These are phyloP conservation scores for Fusarium tuaranense DNA, from an alignment of 2,329 filamentous ascomycete genomes.

Conservation along the genomic window DNA sequence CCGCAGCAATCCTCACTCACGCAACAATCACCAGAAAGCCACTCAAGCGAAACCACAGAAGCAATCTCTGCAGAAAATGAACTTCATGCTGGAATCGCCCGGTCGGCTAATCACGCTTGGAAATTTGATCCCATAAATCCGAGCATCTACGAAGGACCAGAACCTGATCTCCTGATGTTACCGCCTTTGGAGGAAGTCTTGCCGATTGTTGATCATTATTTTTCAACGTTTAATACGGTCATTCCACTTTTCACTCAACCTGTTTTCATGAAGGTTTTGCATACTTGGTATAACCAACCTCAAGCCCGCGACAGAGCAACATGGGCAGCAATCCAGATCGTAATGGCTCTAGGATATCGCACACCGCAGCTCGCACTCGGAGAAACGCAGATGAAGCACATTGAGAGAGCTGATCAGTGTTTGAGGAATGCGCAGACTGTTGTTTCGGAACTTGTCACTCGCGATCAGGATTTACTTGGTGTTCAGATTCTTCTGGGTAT, in stretches of 20 bases:
- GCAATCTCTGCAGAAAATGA: not conserved
- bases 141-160: slow-evolving; percentile 29
- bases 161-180: slow-evolving; percentile 36
- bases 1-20: not conserved
- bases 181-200: slow-evolving; percentile 51
- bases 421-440: slow-evolving; percentile 54
- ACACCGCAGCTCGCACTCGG: slow-evolving; percentile 35
- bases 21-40: slow-evolving; percentile 19
- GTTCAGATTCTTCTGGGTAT: slow-evolving; percentile 55
- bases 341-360: slow-evolving; percentile 52
- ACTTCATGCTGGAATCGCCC: not conserved
- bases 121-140: slow-evolving; percentile 40
- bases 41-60: slow-evolving; percentile 8
- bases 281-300: slow-evolving; percentile 48
- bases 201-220: slow-evolving; percentile 53
- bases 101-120: slow-evolving; percentile 12
- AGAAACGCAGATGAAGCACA: slow-evolving; percentile 28
- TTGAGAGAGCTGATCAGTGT: slow-evolving; percentile 44
- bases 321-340: slow-evolving; percentile 55
- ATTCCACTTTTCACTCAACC: slow-evolving; percentile 53
- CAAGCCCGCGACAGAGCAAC: slow-evolving; percentile 36
- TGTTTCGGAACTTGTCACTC: slow-evolving; percentile 52
- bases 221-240: slow-evolving; percentile 49
- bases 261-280: slow-evolving; percentile 52
- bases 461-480: slow-evolving; percentile 53